phyloP scores from a whole-genome alignment of 768 basidiomycete species.

The Punctularia strigosozonata region DNA sequence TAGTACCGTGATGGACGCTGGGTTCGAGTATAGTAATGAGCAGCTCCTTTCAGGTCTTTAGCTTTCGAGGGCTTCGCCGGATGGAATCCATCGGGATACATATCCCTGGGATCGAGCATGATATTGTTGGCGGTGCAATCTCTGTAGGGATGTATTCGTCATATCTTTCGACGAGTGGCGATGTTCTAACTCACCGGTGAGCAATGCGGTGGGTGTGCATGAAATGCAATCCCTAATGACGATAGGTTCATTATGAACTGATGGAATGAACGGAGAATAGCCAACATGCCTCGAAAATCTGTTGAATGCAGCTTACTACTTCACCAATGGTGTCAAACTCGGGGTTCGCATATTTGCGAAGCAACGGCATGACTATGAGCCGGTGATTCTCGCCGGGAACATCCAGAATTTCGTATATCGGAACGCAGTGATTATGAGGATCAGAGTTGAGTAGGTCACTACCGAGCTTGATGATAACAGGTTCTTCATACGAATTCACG shows the following conservation, averaged over 20 bases:
- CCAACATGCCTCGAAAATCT: slow-evolving; percentile 18
- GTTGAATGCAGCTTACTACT: slow-evolving; percentile 16
- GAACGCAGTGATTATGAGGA: slow-evolving; percentile 19
- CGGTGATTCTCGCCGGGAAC: slow-evolving; percentile 7
- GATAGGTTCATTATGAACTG: background rate
- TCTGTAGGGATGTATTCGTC: background rate
- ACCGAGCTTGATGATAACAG: slow-evolving; percentile 11
- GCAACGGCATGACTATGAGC: slow-evolving; percentile 19
- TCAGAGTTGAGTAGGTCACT: slow-evolving; percentile 8
- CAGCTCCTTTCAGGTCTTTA: slow-evolving; percentile 14
- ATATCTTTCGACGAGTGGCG: too few species aligned
- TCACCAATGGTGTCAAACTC: slow-evolving; percentile 20
- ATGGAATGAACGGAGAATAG: background rate
- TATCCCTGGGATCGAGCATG: slow-evolving; percentile 24
- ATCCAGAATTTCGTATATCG: slow-evolving; percentile 14
- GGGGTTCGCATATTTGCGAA: slow-evolving; percentile 11
- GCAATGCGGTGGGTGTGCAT: slow-evolving; percentile 5
- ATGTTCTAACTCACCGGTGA: slow-evolving; percentile 3
- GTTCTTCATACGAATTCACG: slow-evolving; percentile 6
- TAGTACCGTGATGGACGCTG: slow-evolving; percentile 28
- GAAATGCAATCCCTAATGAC: slow-evolving; percentile 5
- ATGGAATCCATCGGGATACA: slow-evolving; percentile 23
- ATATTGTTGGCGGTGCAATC: slow-evolving; percentile 14
- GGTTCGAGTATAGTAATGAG: slow-evolving; percentile 21
- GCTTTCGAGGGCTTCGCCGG: slow-evolving; percentile 22